These are phyloP conservation scores for Graphium sp. DNA, from an alignment of 2,329 filamentous ascomycete genomes.

Conservation along the genomic window DNA sequence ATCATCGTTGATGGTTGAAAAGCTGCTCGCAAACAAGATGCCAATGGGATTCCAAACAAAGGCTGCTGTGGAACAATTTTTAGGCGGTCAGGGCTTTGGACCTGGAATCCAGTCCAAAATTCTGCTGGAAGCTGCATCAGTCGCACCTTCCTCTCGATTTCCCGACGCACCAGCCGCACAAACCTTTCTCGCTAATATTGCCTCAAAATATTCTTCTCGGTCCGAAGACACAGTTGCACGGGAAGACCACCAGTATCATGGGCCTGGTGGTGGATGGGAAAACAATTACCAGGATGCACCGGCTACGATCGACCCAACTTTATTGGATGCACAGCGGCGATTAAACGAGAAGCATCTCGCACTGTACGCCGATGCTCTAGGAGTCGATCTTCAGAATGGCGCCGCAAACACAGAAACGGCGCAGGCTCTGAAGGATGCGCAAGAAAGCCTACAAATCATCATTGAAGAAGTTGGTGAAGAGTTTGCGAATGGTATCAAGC, in stretches of 20 bases:
- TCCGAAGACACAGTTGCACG: slow-evolving; percentile 73
- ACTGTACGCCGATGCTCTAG: slow-evolving; percentile 85
- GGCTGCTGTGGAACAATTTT: slow-evolving; percentile 82
- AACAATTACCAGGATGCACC: too few relatives aligned
- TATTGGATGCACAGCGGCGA: slow-evolving; percentile 62
- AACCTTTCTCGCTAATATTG: slow-evolving; percentile 71
- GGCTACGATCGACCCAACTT: slow-evolving; percentile 58
- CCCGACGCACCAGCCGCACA: slow-evolving; percentile 85
- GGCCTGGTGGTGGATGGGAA: too few relatives aligned
- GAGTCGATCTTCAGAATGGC: slow-evolving; percentile 90
- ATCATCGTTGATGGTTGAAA: slow-evolving; percentile 79
- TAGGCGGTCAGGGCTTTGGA: slow-evolving; percentile 81
- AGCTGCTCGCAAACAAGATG: slow-evolving; percentile 97
- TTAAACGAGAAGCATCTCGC: slow-evolving; percentile 98
- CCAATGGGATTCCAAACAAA: slow-evolving; percentile 99
- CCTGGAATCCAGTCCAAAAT: slow-evolving; percentile 82
- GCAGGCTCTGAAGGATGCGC: slow-evolving; percentile 72
- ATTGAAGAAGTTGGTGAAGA: slow-evolving; percentile 89
- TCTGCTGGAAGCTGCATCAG: slow-evolving; percentile 73
- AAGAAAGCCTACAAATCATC: slow-evolving; percentile 91
- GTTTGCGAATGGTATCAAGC: slow-evolving; percentile 88
- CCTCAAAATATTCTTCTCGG: slow-evolving; percentile 75
- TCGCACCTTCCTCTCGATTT: slow-evolving; percentile 78
- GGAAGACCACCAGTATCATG: too few relatives aligned
- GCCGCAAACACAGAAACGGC: slow-evolving; percentile 76